phyloP scores from a whole-genome alignment of 495 filamentous ascomycete genomes.

The Penicillium cinerascens region DNA sequence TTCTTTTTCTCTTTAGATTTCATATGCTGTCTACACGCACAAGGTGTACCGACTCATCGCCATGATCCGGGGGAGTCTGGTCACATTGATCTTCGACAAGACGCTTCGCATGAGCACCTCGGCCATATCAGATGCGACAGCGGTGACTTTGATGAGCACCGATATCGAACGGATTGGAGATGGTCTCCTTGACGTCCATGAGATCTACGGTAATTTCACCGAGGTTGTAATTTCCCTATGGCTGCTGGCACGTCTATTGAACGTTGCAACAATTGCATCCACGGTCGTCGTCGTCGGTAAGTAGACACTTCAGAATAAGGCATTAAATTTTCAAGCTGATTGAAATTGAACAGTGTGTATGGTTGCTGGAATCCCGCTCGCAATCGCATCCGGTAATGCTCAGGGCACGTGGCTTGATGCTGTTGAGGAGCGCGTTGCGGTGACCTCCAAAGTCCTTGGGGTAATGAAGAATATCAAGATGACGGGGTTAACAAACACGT shows the following conservation, averaged over 20 bases:
- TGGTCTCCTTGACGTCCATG: slow-evolving; percentile 39
- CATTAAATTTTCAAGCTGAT: too few relatives aligned
- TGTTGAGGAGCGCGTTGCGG: slow-evolving; percentile 50
- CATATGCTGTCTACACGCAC: slow-evolving; percentile 48
- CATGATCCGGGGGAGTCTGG: slow-evolving; percentile 51
- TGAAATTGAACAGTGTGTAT: slow-evolving; percentile 18
- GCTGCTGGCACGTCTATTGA: slow-evolving; percentile 50
- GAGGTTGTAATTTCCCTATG: slow-evolving; percentile 53
- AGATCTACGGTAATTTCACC: slow-evolving; percentile 47
- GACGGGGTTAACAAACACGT: slow-evolving; percentile 45
- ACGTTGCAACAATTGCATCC: slow-evolving; percentile 41
- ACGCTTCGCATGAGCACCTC: slow-evolving; percentile 38
- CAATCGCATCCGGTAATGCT: slow-evolving; percentile 14
- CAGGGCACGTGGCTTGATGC: slow-evolving; percentile 47
- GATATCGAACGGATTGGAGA: slow-evolving; percentile 47
- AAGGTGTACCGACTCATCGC: slow-evolving; percentile 47
- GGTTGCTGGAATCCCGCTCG: slow-evolving; percentile 16
- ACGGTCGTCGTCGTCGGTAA: slow-evolving; percentile 43
- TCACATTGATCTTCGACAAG: slow-evolving; percentile 47
- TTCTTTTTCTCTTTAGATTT: slow-evolving; percentile 14
- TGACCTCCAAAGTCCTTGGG: slow-evolving; percentile 47
- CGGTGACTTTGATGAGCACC: slow-evolving; percentile 57
- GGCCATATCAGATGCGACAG: slow-evolving; percentile 40
- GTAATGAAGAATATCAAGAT: slow-evolving; percentile 60
- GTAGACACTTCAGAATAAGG: too few relatives aligned